Evolutionary conservation across 306 rosid genomes (phyloP), one percentile per base, ranked within the genome.

Genomic region (Fragaria nilgerrensis): DNA sequence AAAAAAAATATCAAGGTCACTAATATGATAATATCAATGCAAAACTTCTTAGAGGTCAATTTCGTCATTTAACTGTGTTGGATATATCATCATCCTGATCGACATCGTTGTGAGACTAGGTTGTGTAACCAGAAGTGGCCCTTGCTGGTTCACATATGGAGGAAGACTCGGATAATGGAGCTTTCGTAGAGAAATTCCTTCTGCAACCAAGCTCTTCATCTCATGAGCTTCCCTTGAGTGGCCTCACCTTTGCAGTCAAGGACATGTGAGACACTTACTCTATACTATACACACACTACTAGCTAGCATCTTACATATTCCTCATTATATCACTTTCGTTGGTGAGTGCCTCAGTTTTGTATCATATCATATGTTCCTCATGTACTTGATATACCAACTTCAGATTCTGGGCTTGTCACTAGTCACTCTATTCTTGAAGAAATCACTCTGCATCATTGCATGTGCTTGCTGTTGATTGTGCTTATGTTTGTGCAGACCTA

Each of bases 231-330:
- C 96, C 97, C 36, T 73, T 92, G 68, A 82, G 78, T 72, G 71
- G 88, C 82, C 99, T 92, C 85, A 90, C 91, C 27, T 95, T 95
- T 77, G 99, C 97, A 12, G 86, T 90, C 77, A 95, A 95, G 85
- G 99, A 95, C 83, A 91, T 95, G 99, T 92, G 80, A 83, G 89
- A 47, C 50, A 1, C 19, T 27, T 27, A 27, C 8, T 73, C 66
- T n/a, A 2, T 20, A 44, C 27, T 12, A 9, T 52, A 15, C 22
- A 9, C 22, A 34, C 27, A 52, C 5, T 53, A 17, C 22, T 52
- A 19, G 47, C 34, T 32, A 32, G 5, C 64, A 43, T 47, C 14
- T 62, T 62, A 15, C 20, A 8, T 43, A 29, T 43, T 70, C 27
- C 36, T 19, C 37, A 41, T 0, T 43, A 5, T 58, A 11, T 73